Conservation (phyloP, 2,329 filamentous ascomycete species). For the Stachybotrys elegans region DNA sequence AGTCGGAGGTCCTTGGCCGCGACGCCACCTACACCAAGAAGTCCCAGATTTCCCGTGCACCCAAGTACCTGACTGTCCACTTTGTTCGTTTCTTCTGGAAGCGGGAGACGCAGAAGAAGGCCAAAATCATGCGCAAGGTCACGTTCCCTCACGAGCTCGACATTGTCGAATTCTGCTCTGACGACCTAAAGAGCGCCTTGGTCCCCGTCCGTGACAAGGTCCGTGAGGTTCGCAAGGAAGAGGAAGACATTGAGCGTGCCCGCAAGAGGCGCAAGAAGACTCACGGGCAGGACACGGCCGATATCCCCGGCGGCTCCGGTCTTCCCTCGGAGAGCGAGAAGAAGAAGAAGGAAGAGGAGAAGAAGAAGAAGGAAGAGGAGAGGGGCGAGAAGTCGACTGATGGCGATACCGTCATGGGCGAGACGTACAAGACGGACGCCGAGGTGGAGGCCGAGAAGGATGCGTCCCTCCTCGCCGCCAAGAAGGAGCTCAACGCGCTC, state of each 20-base stretch:
- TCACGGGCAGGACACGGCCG: conserved; percentile 39
- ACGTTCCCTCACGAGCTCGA: conserved; percentile 93
- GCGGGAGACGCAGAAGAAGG: conserved; percentile 91
- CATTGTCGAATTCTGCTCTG: conserved; percentile 90
- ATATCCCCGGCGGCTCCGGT: conserved; percentile 40
- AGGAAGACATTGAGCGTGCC: conserved; percentile 85
- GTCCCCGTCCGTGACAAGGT: conserved; percentile 95
- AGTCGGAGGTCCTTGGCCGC: conserved; percentile 69
- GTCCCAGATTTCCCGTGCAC: conserved; percentile 82
- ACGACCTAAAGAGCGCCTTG: conserved; percentile 76
- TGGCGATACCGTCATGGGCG: conserved; percentile 69
- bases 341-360: conserved; percentile 43
- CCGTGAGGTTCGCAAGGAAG: conserved; percentile 89
- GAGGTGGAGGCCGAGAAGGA: conserved; percentile 84
- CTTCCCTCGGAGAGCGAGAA: conserved; percentile 47
- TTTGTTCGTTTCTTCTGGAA: conserved; percentile 99
- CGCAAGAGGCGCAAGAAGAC: conserved; percentile 83
- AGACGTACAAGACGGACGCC: conserved; percentile 86
- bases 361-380: conserved; percentile 40
- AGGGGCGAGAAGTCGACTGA: conserved; percentile 36
- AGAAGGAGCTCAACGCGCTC: conserved; percentile 79
- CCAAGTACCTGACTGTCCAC: conserved; percentile 94
- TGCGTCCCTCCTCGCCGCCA: conserved; percentile 68
- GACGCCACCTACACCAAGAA: conserved; percentile 85
- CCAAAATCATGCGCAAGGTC: conserved; percentile 99